Conservation (phyloP, 2,329 filamentous ascomycete species). For the Penicillium concentricum region DNA sequence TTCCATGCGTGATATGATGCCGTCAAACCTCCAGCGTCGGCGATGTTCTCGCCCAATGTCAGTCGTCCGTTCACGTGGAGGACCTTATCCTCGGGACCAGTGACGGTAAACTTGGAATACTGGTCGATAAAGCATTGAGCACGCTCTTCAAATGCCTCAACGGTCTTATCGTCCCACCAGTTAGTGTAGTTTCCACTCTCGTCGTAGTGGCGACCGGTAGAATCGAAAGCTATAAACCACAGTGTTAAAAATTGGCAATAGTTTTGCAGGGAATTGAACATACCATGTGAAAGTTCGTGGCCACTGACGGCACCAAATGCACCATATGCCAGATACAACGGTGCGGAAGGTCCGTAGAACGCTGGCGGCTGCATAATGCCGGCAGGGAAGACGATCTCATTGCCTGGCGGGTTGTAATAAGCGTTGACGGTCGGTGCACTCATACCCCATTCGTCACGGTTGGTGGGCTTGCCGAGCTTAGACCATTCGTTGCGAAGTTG, state of each 20-base stretch:
- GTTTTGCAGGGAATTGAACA: neutral
- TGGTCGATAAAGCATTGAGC: conserved; percentile 68
- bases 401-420: conserved; percentile 63
- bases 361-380: conserved; percentile 69
- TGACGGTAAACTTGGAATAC: conserved; percentile 61
- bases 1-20: conserved; percentile 67
- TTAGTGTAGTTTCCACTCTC: conserved; percentile 63
- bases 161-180: conserved; percentile 65
- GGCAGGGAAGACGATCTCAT: conserved; percentile 68
- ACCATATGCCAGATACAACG: conserved; percentile 67
- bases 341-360: conserved; percentile 60
- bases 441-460: conserved; percentile 62
- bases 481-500: conserved; percentile 54
- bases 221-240: conserved; percentile 58
- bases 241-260: neutral
- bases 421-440: conserved; percentile 64
- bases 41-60: conserved; percentile 69
- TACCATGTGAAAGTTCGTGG: conserved; percentile 65
- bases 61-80: conserved; percentile 63
- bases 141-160: conserved; percentile 57
- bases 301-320: conserved; percentile 66
- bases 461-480: conserved; percentile 58
- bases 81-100: conserved; percentile 55
- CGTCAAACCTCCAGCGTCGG: conserved; percentile 66
- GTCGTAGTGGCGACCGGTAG: conserved; percentile 63